Conservation (phyloP, 2,329 filamentous ascomycete genomes). For the Pestalotiopsis sp. region DNA sequence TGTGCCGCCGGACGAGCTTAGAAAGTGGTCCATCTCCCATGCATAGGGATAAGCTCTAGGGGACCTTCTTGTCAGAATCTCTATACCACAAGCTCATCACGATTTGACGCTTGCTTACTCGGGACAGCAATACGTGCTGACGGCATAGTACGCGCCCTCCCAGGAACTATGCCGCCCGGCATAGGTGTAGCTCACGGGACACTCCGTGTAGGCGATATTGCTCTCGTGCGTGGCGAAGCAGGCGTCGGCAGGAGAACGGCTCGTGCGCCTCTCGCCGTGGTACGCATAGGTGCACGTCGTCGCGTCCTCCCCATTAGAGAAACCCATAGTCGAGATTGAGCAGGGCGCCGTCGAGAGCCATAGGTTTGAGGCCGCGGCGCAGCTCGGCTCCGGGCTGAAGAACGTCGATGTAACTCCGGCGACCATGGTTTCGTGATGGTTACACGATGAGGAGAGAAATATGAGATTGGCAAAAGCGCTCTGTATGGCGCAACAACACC, state of each 20-base stretch:
- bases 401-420: background rate
- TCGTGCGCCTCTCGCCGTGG: background rate
- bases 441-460: too few species aligned
- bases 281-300: background rate
- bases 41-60: too few species aligned
- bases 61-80: too few species aligned
- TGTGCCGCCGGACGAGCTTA: background rate
- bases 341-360: background rate
- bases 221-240: background rate
- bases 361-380: background rate
- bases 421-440: too few species aligned
- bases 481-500: too few species aligned
- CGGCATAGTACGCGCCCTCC: too few species aligned
- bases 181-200: slow-evolving; percentile 2
- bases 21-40: background rate
- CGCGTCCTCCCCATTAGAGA: background rate
- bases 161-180: background rate
- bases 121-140: background rate
- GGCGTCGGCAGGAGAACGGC: background rate
- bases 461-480: too few species aligned
- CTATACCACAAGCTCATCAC: too few species aligned
- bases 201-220: background rate
- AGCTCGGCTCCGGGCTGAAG: background rate
- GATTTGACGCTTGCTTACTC: background rate
- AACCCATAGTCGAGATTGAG: background rate